phyloP scores from a whole-genome alignment of 441 rosid species.

The Erodium moschatum region DNA sequence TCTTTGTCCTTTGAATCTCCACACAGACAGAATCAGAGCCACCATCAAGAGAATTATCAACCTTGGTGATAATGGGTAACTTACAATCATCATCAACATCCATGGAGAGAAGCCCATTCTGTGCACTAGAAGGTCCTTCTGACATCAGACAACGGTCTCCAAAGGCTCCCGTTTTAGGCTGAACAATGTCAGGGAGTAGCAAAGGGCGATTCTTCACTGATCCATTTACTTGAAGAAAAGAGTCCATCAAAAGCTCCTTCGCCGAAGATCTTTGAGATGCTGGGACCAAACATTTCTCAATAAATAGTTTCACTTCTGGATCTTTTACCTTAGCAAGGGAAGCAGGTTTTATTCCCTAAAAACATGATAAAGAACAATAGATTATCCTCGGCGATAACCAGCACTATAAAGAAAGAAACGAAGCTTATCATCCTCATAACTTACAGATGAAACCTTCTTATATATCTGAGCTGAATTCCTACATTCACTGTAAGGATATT shows the following conservation, averaged over 20 bases:
- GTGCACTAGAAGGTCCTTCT: constrained; percentile 45
- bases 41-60: constrained; percentile 26
- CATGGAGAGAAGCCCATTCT: constrained; percentile 29
- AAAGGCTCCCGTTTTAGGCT: constrained; percentile 54
- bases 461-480: constrained; percentile 66
- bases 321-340: constrained; percentile 50
- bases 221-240: constrained; percentile 50
- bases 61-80: constrained; percentile 40
- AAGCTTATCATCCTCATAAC: constrained; percentile 10
- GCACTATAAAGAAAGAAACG: neutral
- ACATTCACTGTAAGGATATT: constrained; percentile 59
- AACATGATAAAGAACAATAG: constrained; percentile 14
- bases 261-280: constrained; percentile 55
- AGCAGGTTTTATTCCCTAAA: constrained; percentile 66
- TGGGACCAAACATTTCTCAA: constrained; percentile 58
- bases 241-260: constrained; percentile 46
- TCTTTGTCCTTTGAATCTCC: constrained; percentile 44
- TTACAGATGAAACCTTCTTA: constrained; percentile 54
- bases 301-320: constrained; percentile 43
- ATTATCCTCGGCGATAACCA: neutral
- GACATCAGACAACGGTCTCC: constrained; percentile 69
- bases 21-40: constrained; percentile 24
- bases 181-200: constrained; percentile 50
- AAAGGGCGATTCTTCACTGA: constrained; percentile 37
- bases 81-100: constrained; percentile 44